phyloP scores from a whole-genome alignment of 805 yeast species.

The Naumovozyma baii region DNA sequence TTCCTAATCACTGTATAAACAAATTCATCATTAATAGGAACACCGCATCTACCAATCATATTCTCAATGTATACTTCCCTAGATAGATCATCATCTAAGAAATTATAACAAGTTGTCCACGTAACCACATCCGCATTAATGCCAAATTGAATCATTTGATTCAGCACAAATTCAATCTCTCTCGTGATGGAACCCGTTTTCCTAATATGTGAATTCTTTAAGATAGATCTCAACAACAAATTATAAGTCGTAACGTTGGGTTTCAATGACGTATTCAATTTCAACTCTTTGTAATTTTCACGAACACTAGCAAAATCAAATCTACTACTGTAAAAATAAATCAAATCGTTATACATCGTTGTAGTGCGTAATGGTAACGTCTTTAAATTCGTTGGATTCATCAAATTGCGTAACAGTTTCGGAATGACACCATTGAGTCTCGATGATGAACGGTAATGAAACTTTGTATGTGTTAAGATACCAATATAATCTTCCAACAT shows the following conservation, averaged over 20 bases:
- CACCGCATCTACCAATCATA: conserved; percentile 23
- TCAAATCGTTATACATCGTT: conserved; percentile 30
- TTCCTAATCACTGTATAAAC: conserved; percentile 21
- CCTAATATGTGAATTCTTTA: conserved; percentile 23
- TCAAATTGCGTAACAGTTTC: conserved; percentile 31
- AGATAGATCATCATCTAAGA: conserved; percentile 30
- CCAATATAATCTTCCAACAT: conserved; percentile 17
- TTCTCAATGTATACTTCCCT: conserved; percentile 26
- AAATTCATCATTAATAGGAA: conserved; percentile 27
- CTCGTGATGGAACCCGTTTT: conserved; percentile 16
- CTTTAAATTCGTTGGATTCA: conserved; percentile 32
- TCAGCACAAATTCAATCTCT: conserved; percentile 25
- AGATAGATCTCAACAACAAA: conserved; percentile 27
- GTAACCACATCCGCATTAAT: conserved; percentile 32
- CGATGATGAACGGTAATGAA: conserved; percentile 31
- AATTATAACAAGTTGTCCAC: conserved; percentile 30
- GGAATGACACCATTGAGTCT: conserved; percentile 32
- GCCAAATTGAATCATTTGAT: conserved; percentile 23
- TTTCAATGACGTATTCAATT: conserved; percentile 19
- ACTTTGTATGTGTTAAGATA: conserved; percentile 31
- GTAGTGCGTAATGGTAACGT: conserved; percentile 27
- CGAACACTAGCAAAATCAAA: conserved; percentile 35
- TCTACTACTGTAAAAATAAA: conserved; percentile 32
- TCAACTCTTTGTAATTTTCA: conserved; percentile 35
- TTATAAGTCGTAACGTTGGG: conserved; percentile 35